These are phyloP conservation scores for Myochromella boudieri DNA, from an alignment of 768 basidiomycete genomes.

Conservation along the genomic window DNA sequence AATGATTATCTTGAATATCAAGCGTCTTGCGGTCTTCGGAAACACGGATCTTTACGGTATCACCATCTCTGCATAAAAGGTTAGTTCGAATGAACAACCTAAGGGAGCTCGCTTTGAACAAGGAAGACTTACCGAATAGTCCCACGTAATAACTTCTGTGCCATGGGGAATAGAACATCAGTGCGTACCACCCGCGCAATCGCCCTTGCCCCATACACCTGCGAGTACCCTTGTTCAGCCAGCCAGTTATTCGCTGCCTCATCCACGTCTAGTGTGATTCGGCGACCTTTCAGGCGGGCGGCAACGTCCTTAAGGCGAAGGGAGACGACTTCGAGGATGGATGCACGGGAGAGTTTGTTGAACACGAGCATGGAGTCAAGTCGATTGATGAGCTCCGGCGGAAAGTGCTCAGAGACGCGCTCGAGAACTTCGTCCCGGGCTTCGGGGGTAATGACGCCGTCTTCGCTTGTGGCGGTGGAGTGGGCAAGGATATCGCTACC, in stretches of 20 bases:
- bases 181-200: constrained; percentile 85
- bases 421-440: constrained; percentile 71
- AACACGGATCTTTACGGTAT: constrained; percentile 59
- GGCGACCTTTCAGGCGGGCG: constrained; percentile 56
- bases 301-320: constrained; percentile 77
- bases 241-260: constrained; percentile 65
- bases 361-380: constrained; percentile 87
- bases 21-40: constrained; percentile 39
- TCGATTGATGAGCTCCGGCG: constrained; percentile 88
- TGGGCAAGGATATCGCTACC: constrained; percentile 74
- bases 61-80: constrained; percentile 53
- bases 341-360: constrained; percentile 78
- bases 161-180: constrained; percentile 80
- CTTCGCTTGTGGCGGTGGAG: constrained; percentile 53
- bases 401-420: constrained; percentile 78
- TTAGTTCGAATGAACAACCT: neutral
- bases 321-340: constrained; percentile 77
- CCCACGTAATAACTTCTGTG: constrained; percentile 76
- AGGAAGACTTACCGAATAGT: constrained; percentile 59
- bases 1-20: constrained; percentile 64
- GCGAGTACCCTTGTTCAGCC: constrained; percentile 76
- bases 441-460: constrained; percentile 63
- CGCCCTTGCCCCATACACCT: constrained; percentile 83
- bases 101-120: neutral
- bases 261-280: constrained; percentile 74